phyloP scores from a whole-genome alignment of 768 basidiomycete genomes.

The Rhodotorula kratochvilovae region DNA sequence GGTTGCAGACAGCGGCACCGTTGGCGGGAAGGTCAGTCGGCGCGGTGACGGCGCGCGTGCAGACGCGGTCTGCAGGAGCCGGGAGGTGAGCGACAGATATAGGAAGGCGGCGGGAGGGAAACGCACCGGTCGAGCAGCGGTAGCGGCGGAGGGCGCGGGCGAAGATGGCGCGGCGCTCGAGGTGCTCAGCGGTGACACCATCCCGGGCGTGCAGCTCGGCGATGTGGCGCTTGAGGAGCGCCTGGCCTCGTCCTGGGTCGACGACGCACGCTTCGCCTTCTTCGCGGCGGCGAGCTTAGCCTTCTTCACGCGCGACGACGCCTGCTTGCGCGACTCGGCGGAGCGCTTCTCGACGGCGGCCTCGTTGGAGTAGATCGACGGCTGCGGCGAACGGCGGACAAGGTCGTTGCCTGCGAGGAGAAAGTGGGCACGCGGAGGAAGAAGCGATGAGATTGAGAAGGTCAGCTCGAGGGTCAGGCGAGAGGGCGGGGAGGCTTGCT shows the following conservation, averaged over 20 bases:
- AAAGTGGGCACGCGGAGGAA: too few species aligned
- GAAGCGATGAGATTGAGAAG: background rate
- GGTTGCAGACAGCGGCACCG: constrained; percentile 26
- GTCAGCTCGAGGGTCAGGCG: too few species aligned
- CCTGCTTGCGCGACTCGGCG: constrained; percentile 6
- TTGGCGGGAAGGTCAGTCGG: constrained; percentile 25
- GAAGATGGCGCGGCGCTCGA: constrained; percentile 2
- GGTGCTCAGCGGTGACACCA: background rate
- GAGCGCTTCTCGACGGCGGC: constrained; percentile 14
- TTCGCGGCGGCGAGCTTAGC: constrained; percentile 10
- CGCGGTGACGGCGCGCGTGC: constrained; percentile 10
- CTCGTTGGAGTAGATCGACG: constrained; percentile 13
- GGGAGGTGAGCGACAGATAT: background rate
- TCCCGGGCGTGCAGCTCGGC: background rate
- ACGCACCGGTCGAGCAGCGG: constrained; percentile 4
- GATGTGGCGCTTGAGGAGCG: constrained; percentile 10
- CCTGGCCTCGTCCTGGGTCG: background rate
- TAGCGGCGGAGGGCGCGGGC: constrained; percentile 1
- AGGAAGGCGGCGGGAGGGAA: too few species aligned
- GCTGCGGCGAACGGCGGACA: constrained; percentile 2
- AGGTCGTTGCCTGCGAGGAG: background rate
- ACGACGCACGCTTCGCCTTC: constrained; percentile 3
- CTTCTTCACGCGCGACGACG: constrained; percentile 26
- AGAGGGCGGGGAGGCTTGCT: background rate
- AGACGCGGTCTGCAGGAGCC: constrained; percentile 8